Conservation (phyloP, 257 asterid genomes). For the Nicotiana benthamiana region DNA sequence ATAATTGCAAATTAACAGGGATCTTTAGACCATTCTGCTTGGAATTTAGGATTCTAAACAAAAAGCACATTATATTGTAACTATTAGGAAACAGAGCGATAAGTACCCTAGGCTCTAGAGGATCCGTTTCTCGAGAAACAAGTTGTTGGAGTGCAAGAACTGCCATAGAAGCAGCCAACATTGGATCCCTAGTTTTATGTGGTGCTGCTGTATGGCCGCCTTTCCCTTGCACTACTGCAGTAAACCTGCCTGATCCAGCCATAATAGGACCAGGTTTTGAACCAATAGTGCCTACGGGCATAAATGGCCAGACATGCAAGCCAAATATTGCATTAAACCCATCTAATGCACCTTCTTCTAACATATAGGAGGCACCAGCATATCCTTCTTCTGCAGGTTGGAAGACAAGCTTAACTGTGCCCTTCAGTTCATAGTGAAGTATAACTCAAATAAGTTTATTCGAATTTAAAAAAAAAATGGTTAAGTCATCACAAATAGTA, state of each 20-base stretch:
- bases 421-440: conserved; percentile 31
- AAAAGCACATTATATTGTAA: not conserved
- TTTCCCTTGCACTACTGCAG: conserved; percentile 49
- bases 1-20: not conserved
- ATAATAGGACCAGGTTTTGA: conserved; percentile 69
- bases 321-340: conserved; percentile 63
- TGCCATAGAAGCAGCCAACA: conserved; percentile 58
- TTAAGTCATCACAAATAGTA: not conserved
- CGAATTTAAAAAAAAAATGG: not conserved
- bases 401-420: conserved; percentile 76
- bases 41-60: not conserved
- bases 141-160: conserved; percentile 77
- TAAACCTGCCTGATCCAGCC: conserved; percentile 73
- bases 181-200: conserved; percentile 58
- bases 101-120: conserved; percentile 61
- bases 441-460: conserved; percentile 8
- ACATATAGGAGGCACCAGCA: conserved; percentile 67
- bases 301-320: conserved; percentile 56
- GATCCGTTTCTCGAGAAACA: conserved; percentile 84
- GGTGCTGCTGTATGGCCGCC: conserved; percentile 89
- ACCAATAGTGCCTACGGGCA: conserved; percentile 39
- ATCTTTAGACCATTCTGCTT: not conserved
- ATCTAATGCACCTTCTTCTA: conserved; percentile 63
- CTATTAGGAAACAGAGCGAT: not conserved
- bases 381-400: conserved; percentile 92